Conservation (phyloP, 352 stramenopile genomes). For the Saprolegnia diclina region DNA sequence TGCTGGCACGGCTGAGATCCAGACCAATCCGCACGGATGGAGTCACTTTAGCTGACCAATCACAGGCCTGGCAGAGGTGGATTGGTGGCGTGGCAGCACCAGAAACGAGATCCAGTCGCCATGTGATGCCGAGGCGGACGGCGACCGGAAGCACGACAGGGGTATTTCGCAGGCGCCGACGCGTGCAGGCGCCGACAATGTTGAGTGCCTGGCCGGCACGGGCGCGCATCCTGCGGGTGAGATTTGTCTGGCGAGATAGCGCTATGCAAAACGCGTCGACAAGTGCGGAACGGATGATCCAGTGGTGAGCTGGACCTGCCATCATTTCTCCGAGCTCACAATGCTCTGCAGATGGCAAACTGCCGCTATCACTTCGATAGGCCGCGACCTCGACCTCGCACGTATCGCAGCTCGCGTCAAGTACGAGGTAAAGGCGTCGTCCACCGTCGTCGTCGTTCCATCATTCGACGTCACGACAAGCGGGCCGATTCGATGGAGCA, state of each 20-base stretch:
- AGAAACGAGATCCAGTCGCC: not conserved
- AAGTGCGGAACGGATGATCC: not conserved
- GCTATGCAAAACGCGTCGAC: not conserved
- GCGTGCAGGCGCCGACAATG: too few relatives aligned
- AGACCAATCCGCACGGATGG: not conserved
- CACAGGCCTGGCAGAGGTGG: not conserved
- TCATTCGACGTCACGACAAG: too few relatives aligned
- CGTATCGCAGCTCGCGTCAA: not conserved
- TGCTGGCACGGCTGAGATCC: not conserved
- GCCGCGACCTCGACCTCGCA: not conserved
- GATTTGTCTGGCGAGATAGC: too few relatives aligned
- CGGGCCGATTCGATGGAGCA: too few relatives aligned
- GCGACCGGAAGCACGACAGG: too few relatives aligned
- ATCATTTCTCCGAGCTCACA: not conserved
- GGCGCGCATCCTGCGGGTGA: not conserved
- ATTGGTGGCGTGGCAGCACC: not conserved
- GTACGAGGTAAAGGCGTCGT: too few relatives aligned
- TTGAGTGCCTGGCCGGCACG: not conserved
- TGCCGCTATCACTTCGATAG: not conserved
- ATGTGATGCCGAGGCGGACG: not conserved
- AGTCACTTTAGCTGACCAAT: slow-evolving; percentile 10
- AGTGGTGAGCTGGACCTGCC: not conserved
- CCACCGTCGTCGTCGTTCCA: too few relatives aligned
- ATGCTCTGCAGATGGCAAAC: not conserved
- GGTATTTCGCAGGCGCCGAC: too few relatives aligned